These are phyloP conservation scores for Ormosia semicastrata DNA, from an alignment of 306 rosid genomes.

Conservation along the genomic window DNA sequence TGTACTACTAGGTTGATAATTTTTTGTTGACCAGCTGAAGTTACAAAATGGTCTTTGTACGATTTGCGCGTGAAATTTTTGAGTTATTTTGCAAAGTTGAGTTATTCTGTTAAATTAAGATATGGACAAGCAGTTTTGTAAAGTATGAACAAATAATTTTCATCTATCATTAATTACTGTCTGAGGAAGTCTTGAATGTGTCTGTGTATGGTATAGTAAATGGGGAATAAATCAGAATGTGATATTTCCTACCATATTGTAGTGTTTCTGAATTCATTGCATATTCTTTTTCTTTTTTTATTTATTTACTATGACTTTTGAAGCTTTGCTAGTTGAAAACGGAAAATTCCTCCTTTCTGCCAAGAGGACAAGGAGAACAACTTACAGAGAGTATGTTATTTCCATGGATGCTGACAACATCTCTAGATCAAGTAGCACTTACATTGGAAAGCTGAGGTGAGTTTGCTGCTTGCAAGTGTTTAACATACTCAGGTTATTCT, in stretches of 20 bases:
- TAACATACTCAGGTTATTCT: not conserved
- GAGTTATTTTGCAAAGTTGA: not conserved
- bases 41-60: not conserved
- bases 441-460: slow-evolving; percentile 85
- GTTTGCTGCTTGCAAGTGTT: slow-evolving; percentile 20
- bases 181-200: not conserved
- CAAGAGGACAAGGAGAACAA: slow-evolving; percentile 80
- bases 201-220: not conserved
- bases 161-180: not conserved
- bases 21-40: not conserved
- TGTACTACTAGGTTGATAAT: not conserved
- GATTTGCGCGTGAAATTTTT: not conserved
- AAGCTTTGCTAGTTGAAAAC: slow-evolving; percentile 85
- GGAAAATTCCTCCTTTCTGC: slow-evolving; percentile 95
- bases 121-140: not conserved
- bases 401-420: slow-evolving; percentile 89
- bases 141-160: not conserved
- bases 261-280: not conserved
- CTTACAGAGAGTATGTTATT: slow-evolving; percentile 88
- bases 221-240: not conserved
- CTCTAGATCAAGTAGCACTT: slow-evolving; percentile 85
- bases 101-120: not conserved
- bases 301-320: not conserved
- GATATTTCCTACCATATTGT: not conserved
- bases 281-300: not conserved